Evolutionary conservation across 805 yeast species (phyloP).

Genomic region (Cyberlindnera veronae): DNA sequence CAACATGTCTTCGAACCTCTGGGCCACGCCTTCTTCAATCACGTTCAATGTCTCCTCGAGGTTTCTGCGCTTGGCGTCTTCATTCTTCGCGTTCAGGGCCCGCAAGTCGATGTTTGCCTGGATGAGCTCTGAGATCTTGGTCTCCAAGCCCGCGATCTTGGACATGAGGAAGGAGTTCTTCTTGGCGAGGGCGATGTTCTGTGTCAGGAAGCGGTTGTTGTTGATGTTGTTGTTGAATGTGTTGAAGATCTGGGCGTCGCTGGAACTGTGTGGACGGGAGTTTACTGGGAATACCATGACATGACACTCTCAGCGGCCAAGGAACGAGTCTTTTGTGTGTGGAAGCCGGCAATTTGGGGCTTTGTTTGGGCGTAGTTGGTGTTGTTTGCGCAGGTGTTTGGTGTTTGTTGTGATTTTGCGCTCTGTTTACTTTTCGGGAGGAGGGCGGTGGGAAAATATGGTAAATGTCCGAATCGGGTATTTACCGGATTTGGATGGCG

Average conservation of each 20-base stretch:
- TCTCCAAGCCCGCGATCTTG: constrained; percentile 51
- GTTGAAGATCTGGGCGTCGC: too few relatives aligned
- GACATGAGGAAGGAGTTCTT: constrained; percentile 51
- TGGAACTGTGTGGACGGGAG: constrained; percentile 9
- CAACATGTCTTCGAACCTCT: constrained; percentile 43
- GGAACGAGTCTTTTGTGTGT: neutral
- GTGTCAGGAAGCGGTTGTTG: constrained; percentile 29
- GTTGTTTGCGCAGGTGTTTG: neutral
- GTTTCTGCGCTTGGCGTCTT: constrained; percentile 29
- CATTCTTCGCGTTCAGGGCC: constrained; percentile 32
- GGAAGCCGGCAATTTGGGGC: neutral
- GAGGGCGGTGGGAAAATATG: neutral
- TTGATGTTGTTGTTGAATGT: too few relatives aligned
- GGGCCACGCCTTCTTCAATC: constrained; percentile 40
- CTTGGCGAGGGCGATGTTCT: constrained; percentile 56
- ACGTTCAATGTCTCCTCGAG: constrained; percentile 35
- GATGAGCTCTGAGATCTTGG: constrained; percentile 43
- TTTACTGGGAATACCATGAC: constrained; percentile 27
- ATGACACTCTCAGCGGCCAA: constrained; percentile 4
- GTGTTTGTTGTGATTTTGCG: constrained; percentile 6
- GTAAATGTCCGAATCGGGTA: constrained; percentile 1
- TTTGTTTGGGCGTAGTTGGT: neutral
- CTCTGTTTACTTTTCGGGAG: constrained; percentile 10
- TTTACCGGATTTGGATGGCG: neutral
- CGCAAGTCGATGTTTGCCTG: constrained; percentile 47